Evolutionary conservation across 805 yeast species (phyloP), one percentile per base, ranked within the genome.

Genomic region (Zygosaccharomyces kombuchaensis): DNA sequence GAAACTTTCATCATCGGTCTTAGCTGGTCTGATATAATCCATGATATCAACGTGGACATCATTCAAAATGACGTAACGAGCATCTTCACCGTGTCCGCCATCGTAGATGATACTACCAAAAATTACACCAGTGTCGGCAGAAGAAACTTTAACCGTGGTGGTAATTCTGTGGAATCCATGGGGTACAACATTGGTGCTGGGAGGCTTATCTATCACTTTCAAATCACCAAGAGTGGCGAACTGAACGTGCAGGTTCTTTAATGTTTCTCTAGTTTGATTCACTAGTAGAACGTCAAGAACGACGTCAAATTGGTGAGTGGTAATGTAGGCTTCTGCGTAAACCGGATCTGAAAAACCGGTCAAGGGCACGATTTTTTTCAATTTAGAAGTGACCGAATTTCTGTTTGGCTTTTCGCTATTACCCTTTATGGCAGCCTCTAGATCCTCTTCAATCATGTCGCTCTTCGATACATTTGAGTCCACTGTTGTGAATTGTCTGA

Each of bases 281-380:
- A 93, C 98, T 52, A 93, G 71, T 65, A 93, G 72, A 13, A 93
- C 96, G 59, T 95, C 99, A 56, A 93, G 75, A 0, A 89, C 89
- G 58, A 93, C 95, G 66, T 95, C 98, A 65, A 85, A 93, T 69
- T 95, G 98, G 60, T 90, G 96, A n/a, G 88, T 93, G 55, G 87
- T 87, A 55, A 93, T 87, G 60, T 85, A 87, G 0, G 97, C 99
- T 70, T 93, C 99, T 6, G 96, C 98, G 65, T 93, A 93, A 27
- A 93, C 95, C 16, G 98, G 96, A 66, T 93, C 99, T 0, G 96
- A 86, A 68, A 89, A 93, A 13, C 99, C 99, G n/a, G 99, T 91
- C 55, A 93, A 77, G 64, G 87, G 98, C 40, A 88, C 82, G 58
- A 95, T 86, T 66, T 87, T 89, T 66, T 81, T 84, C 60, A 93